These are phyloP conservation scores for Boehmeria nivea DNA, from an alignment of 306 rosid genomes.

Conservation along the genomic window DNA sequence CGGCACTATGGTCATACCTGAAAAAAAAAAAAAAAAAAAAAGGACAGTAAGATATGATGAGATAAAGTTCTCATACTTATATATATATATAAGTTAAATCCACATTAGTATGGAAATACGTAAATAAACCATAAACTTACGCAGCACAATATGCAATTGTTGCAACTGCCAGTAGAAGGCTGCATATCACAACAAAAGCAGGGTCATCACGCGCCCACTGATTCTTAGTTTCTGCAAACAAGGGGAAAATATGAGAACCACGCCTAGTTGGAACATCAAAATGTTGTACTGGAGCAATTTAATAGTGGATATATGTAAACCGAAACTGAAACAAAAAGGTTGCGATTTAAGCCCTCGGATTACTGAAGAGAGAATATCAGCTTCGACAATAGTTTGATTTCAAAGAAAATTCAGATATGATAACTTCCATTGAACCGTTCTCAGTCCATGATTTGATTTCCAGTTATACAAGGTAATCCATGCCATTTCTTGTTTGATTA, in stretches of 20 bases:
- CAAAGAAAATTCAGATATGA: not conserved
- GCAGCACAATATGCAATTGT: slow-evolving; percentile 93
- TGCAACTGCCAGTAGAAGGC: slow-evolving; percentile 84
- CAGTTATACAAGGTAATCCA: not conserved
- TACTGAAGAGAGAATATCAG: not conserved
- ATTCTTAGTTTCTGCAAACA: slow-evolving; percentile 92
- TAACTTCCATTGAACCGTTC: not conserved
- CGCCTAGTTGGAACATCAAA: no score
- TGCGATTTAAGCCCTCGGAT: not conserved
- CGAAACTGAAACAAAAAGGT: not conserved
- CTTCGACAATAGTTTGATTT: not conserved
- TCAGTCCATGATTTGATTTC: not conserved
- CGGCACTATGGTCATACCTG: slow-evolving; percentile 93
- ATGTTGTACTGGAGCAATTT: not conserved
- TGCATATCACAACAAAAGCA: slow-evolving; percentile 99
- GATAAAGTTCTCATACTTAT: slow-evolving; percentile 14
- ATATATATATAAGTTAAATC: not conserved
- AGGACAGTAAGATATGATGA: slow-evolving; percentile 10
- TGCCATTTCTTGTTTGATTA: not conserved
- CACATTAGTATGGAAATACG: no score
- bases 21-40: slow-evolving; percentile 18
- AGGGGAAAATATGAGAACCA: slow-evolving; percentile 16
- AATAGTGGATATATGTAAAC: not conserved
- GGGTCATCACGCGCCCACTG: slow-evolving; percentile 99
- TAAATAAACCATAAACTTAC: slow-evolving; percentile 57